Conservation (phyloP, 225 moss, liverwort and hornwort genomes). For the Anthoceros angustus region DNA sequence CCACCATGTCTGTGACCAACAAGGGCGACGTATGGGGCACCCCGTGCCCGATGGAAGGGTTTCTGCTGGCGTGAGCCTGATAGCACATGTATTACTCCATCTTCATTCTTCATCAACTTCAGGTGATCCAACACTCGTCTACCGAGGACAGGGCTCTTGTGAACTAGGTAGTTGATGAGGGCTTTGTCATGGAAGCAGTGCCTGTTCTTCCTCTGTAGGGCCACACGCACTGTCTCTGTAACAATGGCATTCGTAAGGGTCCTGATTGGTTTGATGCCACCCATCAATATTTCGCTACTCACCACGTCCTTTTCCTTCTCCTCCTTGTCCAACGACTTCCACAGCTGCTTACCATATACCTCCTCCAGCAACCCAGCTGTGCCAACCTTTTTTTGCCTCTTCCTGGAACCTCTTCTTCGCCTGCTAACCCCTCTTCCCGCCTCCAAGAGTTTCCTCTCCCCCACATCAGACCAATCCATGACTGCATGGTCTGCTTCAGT, state of each 20-base stretch:
- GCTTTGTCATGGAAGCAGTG: slow-evolving; percentile 56
- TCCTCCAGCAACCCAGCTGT: slow-evolving; percentile 43
- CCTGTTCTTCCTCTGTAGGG: slow-evolving; percentile 44
- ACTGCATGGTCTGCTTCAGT: not conserved
- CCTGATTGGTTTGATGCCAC: slow-evolving; percentile 32
- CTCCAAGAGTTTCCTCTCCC: not conserved
- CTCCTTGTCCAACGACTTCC: slow-evolving; percentile 47
- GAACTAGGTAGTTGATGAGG: slow-evolving; percentile 54
- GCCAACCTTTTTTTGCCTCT: slow-evolving; percentile 6
- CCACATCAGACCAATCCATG: not conserved
- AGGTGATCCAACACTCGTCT: slow-evolving; percentile 40
- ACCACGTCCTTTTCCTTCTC: slow-evolving; percentile 41
- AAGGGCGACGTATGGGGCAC: not conserved
- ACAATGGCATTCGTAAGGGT: slow-evolving; percentile 42
- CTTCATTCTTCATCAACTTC: slow-evolving; percentile 29
- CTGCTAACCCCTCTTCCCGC: not conserved
- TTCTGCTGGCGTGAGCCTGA: slow-evolving; percentile 45
- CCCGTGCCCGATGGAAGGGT: slow-evolving; percentile 26
- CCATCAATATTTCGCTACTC: slow-evolving; percentile 42
- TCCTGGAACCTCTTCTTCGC: not conserved
- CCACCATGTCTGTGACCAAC: not conserved
- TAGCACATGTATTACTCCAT: slow-evolving; percentile 44
- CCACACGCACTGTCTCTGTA: slow-evolving; percentile 61
- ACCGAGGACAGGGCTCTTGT: slow-evolving; percentile 58
- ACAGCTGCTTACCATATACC: slow-evolving; percentile 38